Base-by-base conservation (phyloP, 2,329 filamentous ascomycete species). In the Fusarium gaditjirri region DNA sequence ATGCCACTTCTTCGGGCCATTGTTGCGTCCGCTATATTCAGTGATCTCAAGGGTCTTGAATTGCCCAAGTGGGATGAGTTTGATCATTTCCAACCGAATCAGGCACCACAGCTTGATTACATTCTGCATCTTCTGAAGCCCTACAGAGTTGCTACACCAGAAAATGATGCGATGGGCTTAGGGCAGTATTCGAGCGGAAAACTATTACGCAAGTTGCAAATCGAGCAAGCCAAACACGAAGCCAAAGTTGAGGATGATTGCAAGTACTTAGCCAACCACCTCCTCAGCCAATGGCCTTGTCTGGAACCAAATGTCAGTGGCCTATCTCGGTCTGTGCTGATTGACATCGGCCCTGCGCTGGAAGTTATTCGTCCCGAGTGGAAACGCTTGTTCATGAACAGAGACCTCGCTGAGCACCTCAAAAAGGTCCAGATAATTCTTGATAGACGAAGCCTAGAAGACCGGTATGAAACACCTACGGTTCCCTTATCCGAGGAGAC, bases 201-300 rank as follows among this genome's bases (percentile, higher is more conserved):
- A 33, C 65, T 76, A 38, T 46, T 69, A 38, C 61, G 73, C 7
- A 77, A 71, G 56, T 23, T 74, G 9, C 72, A 70, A n/a, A 61
- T 67, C 3, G 70, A 74, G 33, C 65, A 61, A 36, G 50, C 56
- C 2, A 75, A 70, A 33, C 72, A 77, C 21, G 72, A 76, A 41
- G 35, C 35, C 5, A 72, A 56, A 31, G 75, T 75, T 7, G 76
- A 76, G n/a, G 67, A 77, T 13, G 75, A 78, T 41, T 75, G 68
- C 38, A 73, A 72, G 25, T 56, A 54, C 19, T 68, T 78, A 13
- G 68, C 67, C 6, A 72, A 74, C 16, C 71, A 77, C 33, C 64
- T 78, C 8, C 42, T 78, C 13, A 44, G 27, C 4, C 76, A 78
- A 49, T 78, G 76, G 76, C 76, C 76, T 19, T 77, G 76, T 29